Evolutionary conservation across 441 rosid species (phyloP).

Genomic region (Populus trichocarpa): DNA sequence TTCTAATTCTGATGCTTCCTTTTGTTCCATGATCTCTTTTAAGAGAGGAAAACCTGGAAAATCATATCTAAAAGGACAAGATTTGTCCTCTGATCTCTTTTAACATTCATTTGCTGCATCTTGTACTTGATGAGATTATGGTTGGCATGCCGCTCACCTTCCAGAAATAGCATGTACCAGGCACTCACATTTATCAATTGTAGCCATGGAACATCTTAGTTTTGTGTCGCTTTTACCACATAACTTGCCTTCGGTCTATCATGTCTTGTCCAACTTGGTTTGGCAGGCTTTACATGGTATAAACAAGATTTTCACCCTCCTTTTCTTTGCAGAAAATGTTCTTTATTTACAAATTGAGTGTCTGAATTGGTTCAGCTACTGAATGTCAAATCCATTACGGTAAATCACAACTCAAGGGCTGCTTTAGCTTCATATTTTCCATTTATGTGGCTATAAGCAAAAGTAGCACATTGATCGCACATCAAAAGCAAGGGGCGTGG

Average conservation of each 20-base stretch:
- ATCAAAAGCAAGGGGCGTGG: background rate
- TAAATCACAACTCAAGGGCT: background rate
- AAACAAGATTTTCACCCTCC: background rate
- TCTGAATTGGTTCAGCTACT: background rate
- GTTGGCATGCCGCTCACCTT: slow-evolving; percentile 12
- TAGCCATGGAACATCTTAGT: background rate
- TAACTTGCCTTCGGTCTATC: slow-evolving; percentile 20
- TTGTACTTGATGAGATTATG: slow-evolving; percentile 1
- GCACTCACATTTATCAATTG: slow-evolving; percentile 13
- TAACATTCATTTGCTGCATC: background rate
- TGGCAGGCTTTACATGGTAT: slow-evolving; percentile 9
- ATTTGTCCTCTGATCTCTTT: slow-evolving; percentile 4
- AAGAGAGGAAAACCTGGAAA: background rate
- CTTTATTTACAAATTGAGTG: background rate
- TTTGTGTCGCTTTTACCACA: slow-evolving; percentile 7
- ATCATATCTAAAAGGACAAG: background rate
- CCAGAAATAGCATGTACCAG: slow-evolving; percentile 23
- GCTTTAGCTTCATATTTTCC: background rate
- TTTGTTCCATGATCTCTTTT: background rate
- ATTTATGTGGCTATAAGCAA: background rate
- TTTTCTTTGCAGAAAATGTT: background rate
- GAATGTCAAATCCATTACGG: background rate
- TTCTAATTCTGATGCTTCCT: background rate
- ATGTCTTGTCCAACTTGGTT: slow-evolving; percentile 22
- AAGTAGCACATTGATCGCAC: background rate